These are phyloP conservation scores for Falciphora oryzae DNA, from an alignment of 2,329 filamentous ascomycete species.

Conservation along the genomic window DNA sequence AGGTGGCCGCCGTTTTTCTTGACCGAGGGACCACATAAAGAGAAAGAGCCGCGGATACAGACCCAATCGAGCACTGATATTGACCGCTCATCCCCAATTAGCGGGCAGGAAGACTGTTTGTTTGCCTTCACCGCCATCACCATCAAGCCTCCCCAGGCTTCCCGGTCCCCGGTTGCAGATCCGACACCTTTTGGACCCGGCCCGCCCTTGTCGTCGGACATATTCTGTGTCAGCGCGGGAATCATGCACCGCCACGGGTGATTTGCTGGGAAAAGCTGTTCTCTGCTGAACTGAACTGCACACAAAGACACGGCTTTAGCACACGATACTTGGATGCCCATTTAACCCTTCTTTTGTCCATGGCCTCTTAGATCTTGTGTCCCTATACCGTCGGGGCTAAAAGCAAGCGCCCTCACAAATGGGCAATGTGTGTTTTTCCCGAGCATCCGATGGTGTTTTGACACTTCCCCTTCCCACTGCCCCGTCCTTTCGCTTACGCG, in stretches of 20 bases:
- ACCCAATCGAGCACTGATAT: not conserved
- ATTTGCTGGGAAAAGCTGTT: not conserved
- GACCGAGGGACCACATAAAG: not conserved
- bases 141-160: not conserved
- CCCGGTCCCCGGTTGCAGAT: not conserved
- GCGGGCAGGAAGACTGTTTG: too few species aligned
- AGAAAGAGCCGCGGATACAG: not conserved
- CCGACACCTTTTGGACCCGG: not conserved
- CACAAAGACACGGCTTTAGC: too few species aligned
- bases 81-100: too few species aligned
- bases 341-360: not conserved
- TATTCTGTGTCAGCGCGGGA: not conserved
- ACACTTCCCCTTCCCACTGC: not conserved
- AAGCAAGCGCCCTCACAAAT: too few species aligned
- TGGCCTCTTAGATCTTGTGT: not conserved
- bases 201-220: not conserved
- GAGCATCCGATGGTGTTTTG: not conserved
- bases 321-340: too few species aligned
- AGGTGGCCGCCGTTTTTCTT: too few species aligned
- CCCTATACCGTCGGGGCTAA: not conserved
- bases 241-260: not conserved
- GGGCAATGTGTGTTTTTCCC: not conserved
- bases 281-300: too few species aligned
- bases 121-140: not conserved
- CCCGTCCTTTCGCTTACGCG: not conserved